phyloP scores from a whole-genome alignment of 495 filamentous ascomycete species.

The Penicillium bialowiezense region DNA sequence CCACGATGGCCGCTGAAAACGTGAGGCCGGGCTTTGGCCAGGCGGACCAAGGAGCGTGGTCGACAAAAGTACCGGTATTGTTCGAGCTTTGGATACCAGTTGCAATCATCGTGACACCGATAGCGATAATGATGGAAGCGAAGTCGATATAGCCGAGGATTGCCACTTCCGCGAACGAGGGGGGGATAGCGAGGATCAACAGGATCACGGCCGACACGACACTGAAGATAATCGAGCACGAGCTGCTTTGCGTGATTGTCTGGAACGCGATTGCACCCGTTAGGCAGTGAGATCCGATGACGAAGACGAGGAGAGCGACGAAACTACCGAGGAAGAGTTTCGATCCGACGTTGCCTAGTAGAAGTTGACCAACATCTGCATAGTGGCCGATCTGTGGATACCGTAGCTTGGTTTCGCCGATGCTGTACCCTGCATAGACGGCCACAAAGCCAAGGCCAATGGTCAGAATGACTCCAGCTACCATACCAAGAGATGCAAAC shows the following conservation, averaged over 20 bases:
- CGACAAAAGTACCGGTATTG: constrained; percentile 15
- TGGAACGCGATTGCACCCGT: constrained; percentile 66
- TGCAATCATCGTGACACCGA: constrained; percentile 64
- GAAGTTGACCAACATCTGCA: constrained; percentile 60
- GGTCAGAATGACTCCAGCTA: constrained; percentile 47
- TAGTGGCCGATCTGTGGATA: constrained; percentile 64
- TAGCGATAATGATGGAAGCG: constrained; percentile 59
- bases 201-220: constrained; percentile 58
- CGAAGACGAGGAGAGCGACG: constrained; percentile 59
- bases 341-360: constrained; percentile 57
- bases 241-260: constrained; percentile 52
- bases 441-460: constrained; percentile 61
- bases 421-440: constrained; percentile 65
- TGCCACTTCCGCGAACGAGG: constrained; percentile 50
- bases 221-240: constrained; percentile 61
- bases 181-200: constrained; percentile 57
- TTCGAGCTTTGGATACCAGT: constrained; percentile 48
- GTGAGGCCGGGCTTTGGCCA: constrained; percentile 27
- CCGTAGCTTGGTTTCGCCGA: constrained; percentile 64
- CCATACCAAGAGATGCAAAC: constrained; percentile 60
- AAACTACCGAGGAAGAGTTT: constrained; percentile 58
- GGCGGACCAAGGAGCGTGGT: constrained; percentile 25
- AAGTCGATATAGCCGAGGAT: constrained; percentile 60
- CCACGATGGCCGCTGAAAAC: constrained; percentile 46
- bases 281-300: constrained; percentile 66